phyloP scores from a whole-genome alignment of 139 green algal species.

The Chlamydomonas sp. region DNA sequence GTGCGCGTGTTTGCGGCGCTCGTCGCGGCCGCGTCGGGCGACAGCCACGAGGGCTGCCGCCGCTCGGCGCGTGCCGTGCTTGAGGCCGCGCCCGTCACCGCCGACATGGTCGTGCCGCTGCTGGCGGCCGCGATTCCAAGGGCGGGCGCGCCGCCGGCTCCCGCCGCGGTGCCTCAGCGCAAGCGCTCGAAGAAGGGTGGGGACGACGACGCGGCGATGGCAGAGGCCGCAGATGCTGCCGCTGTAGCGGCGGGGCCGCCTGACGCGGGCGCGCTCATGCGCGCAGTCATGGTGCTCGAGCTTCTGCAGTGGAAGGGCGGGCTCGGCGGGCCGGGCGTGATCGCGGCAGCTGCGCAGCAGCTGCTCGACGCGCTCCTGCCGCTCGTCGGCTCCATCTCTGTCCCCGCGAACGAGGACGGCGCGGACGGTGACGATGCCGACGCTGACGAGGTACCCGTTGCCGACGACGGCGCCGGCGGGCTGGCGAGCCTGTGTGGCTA shows the following conservation, averaged over 20 bases:
- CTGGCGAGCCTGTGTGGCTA: conserved; percentile 42
- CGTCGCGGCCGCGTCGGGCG: background rate
- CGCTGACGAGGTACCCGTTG: background rate
- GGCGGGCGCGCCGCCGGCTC: background rate
- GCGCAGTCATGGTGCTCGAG: conserved; percentile 11
- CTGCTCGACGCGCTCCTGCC: conserved; percentile 6
- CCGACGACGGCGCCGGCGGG: background rate
- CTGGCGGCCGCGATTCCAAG: background rate
- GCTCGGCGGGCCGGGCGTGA: background rate
- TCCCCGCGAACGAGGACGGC: background rate
- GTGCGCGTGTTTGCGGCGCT: background rate
- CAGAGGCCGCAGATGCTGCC: too few relatives aligned
- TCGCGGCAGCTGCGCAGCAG: background rate
- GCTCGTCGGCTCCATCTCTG: conserved; percentile 7
- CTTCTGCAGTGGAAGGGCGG: conserved; percentile 14
- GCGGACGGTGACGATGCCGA: conserved; percentile 5
- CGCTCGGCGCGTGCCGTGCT: background rate
- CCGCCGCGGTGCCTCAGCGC: background rate
- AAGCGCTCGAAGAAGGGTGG: too few relatives aligned
- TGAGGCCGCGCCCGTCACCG: background rate
- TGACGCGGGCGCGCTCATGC: background rate
- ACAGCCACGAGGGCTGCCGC: background rate
- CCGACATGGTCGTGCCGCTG: conserved; percentile 4
- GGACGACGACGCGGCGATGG: too few relatives aligned
- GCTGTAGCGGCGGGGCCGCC: background rate